Percentiles rank a stretch among this genome's conserved stretches.
Conservation (phyloP, 2,329 filamentous ascomycete genomes). For the Stagonosporopsis rhizophila region DNA sequence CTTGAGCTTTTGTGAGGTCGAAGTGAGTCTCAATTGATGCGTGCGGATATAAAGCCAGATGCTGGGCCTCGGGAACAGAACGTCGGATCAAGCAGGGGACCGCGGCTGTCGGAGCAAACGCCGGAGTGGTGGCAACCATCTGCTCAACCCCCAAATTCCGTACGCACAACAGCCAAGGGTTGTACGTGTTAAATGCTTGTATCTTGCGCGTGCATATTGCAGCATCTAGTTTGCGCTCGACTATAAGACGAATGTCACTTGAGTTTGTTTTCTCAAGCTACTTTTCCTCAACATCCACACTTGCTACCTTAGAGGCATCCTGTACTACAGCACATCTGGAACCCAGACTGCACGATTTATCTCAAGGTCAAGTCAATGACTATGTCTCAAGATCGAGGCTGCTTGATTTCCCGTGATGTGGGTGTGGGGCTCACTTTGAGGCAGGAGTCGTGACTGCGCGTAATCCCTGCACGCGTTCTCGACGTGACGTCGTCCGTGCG, state of each 20-base stretch:
- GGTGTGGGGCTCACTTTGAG: not conserved
- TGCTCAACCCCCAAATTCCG: slow-evolving; percentile 11
- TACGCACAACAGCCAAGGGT: not conserved
- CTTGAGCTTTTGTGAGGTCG: not conserved
- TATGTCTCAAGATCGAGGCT: not conserved
- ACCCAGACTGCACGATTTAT: not conserved
- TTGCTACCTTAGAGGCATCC: not conserved
- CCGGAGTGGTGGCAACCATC: slow-evolving; percentile 30
- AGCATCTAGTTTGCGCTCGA: not conserved
- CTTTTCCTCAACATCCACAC: not conserved
- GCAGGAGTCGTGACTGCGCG: slow-evolving; percentile 45
- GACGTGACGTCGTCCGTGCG: slow-evolving; percentile 38
- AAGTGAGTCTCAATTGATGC: slow-evolving; percentile 1
- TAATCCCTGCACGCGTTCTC: slow-evolving; percentile 34
- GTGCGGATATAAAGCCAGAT: slow-evolving; percentile 10
- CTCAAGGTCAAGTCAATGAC: not conserved
- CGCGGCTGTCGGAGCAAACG: slow-evolving; percentile 35
- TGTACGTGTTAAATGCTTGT: not conserved
- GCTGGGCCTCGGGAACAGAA: slow-evolving; percentile 19
- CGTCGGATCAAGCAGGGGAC: slow-evolving; percentile 22
- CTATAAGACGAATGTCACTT: not conserved
- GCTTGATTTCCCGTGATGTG: no score
- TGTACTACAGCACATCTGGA: not conserved
- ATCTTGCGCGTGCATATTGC: not conserved
- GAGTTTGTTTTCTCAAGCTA: not conserved